Evolutionary conservation across 2,329 filamentous ascomycete species (phyloP), one percentile per base, ranked within the genome.

Genomic region (Geosmithia putterillii): DNA sequence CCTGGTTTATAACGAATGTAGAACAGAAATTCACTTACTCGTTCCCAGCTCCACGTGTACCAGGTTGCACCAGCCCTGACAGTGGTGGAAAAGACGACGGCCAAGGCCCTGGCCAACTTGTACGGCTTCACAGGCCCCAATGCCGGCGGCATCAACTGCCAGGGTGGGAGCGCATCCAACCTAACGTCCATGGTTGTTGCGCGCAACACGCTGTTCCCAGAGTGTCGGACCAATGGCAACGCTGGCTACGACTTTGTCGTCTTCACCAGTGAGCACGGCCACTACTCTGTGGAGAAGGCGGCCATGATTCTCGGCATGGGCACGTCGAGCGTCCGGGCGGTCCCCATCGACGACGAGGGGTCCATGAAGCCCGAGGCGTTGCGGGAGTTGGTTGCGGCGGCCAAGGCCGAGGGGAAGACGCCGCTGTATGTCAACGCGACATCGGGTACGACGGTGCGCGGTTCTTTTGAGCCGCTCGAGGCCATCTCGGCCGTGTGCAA

Each of bases 381-480:
- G 9, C 75, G 83, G 20, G 65, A 68, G 1, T 65, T 80, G 36
- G 68, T 95, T 23, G 42, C 66, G 5, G 68, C 72, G 43, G 80
- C 84, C 20, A 79, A 79, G 52, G 53, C 57, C 0, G 70, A 79
- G 41, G 86, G 85, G 28, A 78, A 81, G 56, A 92, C 84, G 1
- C 90, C 92, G 0, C 83, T 98, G 47, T 95, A 94, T 63, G 86
- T 96, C 57, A 96, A 95, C 58, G 85, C 89, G 6, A 96, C 92
- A 1, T 90, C 92, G 1, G 92, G 92, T 17, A 95, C 90, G 1
- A 98, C 92, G 0, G 90, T 96, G 2, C 69, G 90, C 48, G 92
- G 92, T 15, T 87, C 85, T 1, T 98, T 83, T 57, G 90, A 95
- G 55, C 85, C 86, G 0, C 81, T 95, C 52, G 61, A 70, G 12